These are phyloP conservation scores for Yamadazyma olivae DNA, from an alignment of 805 yeast species.

Conservation along the genomic window DNA sequence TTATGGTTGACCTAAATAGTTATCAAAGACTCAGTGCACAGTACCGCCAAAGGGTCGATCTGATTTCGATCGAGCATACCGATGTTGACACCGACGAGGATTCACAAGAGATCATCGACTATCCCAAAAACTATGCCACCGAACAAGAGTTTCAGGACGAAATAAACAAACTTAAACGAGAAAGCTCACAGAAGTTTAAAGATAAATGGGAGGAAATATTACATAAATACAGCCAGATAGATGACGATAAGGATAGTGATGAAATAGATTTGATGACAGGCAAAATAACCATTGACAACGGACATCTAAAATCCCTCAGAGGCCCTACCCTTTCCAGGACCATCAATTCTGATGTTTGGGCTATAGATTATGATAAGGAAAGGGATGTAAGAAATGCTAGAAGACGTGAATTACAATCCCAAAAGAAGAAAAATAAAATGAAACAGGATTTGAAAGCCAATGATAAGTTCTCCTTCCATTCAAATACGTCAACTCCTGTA, in stretches of 20 bases:
- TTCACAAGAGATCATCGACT: neutral
- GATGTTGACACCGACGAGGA: neutral
- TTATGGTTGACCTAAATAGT: too few species aligned
- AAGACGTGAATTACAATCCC: constrained; percentile 10
- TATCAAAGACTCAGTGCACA: too few species aligned
- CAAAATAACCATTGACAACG: constrained; percentile 59
- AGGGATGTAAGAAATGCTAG: constrained; percentile 12
- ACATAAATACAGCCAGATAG: constrained; percentile 46
- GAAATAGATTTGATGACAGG: constrained; percentile 66
- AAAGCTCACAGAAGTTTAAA: constrained; percentile 25
- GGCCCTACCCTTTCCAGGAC: neutral
- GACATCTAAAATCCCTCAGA: constrained; percentile 56
- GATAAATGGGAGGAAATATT: constrained; percentile 52
- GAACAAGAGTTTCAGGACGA: constrained; percentile 21
- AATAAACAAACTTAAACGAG: constrained; percentile 23
- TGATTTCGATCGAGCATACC: constrained; percentile 10
- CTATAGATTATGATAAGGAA: constrained; percentile 28
- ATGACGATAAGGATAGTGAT: constrained; percentile 55
- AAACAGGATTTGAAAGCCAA: constrained; percentile 15
- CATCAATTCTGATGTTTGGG: constrained; percentile 32
- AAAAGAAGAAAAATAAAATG: constrained; percentile 12
- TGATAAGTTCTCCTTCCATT: constrained; percentile 1
- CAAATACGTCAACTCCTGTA: neutral
- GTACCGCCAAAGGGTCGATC: too few species aligned
- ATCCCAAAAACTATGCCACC: constrained; percentile 3